Percentiles rank a stretch among this genome's conserved stretches.
phyloP scores from a whole-genome alignment of 2,329 filamentous ascomycete genomes.

The Alternaria dauci region DNA sequence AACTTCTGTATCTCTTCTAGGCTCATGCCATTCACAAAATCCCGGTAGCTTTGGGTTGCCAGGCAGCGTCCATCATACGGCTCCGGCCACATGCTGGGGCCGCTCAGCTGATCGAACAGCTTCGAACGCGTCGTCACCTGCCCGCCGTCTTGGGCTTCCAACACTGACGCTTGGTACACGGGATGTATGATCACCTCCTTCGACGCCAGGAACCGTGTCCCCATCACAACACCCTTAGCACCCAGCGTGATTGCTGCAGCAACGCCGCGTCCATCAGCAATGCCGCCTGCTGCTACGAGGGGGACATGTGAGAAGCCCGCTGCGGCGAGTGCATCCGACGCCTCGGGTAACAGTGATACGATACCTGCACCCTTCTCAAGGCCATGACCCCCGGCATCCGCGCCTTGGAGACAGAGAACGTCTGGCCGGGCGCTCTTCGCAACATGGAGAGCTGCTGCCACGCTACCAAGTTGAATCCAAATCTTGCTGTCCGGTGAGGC shows the following conservation, averaged over 20 bases:
- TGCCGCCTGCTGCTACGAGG: conserved; percentile 67
- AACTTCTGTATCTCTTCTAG: conserved; percentile 55
- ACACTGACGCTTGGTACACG: conserved; percentile 57
- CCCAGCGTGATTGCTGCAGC: conserved; percentile 66
- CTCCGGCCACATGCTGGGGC: conserved; percentile 66
- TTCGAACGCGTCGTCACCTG: conserved; percentile 59
- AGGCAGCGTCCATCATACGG: conserved; percentile 67
- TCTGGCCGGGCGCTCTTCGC: conserved; percentile 61
- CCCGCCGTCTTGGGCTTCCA: conserved; percentile 60
- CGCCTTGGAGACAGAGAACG: conserved; percentile 69
- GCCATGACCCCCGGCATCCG: conserved; percentile 72
- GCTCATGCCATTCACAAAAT: conserved; percentile 50
- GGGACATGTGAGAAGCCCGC: conserved; percentile 32
- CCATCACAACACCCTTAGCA: conserved; percentile 65
- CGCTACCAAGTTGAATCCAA: conserved; percentile 69
- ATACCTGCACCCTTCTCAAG: conserved; percentile 64
- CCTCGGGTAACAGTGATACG: conserved; percentile 66
- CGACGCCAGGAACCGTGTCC: conserved; percentile 69
- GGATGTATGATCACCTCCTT: conserved; percentile 57
- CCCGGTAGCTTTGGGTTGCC: conserved; percentile 60
- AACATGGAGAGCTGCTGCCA: conserved; percentile 63
- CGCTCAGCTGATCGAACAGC: conserved; percentile 63
- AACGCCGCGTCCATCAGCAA: conserved; percentile 66
- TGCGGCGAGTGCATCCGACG: conserved; percentile 57
- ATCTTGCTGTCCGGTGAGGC: conserved; percentile 55